Evolutionary conservation across 2,329 filamentous ascomycete species (phyloP).

Genomic region (Fusarium sp.): DNA sequence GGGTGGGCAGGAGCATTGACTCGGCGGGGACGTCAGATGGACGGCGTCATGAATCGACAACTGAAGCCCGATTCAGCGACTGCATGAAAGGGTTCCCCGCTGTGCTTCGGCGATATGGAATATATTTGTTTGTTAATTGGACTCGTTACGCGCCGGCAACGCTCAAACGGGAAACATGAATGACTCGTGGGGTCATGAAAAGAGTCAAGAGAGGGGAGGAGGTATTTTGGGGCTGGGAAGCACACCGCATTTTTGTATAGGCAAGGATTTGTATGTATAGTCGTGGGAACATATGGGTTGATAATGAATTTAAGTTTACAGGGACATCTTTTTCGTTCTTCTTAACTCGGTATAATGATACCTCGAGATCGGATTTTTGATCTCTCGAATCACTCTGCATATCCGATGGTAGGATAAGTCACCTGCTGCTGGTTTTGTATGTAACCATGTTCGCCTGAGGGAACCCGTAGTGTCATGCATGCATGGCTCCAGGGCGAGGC

Average conservation of each 20-base stretch:
- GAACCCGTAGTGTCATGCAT: neutral
- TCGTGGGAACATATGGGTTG: neutral
- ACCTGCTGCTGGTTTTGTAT: neutral
- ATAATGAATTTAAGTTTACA: neutral
- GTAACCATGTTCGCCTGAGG: neutral
- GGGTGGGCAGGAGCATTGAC: slow-evolving; percentile 5
- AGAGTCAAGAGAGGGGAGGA: neutral
- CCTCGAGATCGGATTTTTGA: neutral
- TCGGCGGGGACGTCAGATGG: slow-evolving; percentile 6
- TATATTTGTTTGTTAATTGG: slow-evolving; percentile 1
- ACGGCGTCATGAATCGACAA: neutral
- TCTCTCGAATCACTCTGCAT: neutral
- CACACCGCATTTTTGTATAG: slow-evolving; percentile 25
- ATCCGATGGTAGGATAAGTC: neutral
- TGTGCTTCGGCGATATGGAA: neutral
- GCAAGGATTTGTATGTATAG: neutral
- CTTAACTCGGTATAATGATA: neutral
- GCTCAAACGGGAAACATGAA: neutral
- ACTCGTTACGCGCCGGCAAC: neutral
- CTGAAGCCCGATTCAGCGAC: neutral
- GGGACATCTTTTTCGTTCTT: neutral
- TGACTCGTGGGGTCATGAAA: slow-evolving; percentile 16
- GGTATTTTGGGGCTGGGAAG: neutral
- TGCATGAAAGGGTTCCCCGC: slow-evolving; percentile 12
- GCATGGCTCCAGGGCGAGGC: neutral